Percentiles rank a stretch among this genome's conserved stretches.
phyloP scores from a whole-genome alignment of 2,329 filamentous ascomycete genomes.

The Trichothecium sympodiale region DNA sequence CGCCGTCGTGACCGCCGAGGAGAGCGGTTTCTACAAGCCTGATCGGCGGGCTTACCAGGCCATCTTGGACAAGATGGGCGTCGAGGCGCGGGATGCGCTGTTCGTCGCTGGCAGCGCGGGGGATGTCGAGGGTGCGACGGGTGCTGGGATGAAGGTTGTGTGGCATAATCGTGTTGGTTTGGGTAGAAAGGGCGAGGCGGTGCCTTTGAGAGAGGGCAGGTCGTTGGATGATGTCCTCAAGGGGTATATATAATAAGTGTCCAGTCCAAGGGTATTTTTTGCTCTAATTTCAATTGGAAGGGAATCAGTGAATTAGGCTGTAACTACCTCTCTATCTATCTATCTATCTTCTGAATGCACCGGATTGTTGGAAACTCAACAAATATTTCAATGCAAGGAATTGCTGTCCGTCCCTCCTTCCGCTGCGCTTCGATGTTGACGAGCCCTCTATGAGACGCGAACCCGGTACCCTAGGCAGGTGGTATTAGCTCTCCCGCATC shows the following conservation, averaged over 20 bases:
- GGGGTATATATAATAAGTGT: slow-evolving; percentile 1
- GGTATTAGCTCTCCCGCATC: no score
- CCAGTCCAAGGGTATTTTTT: no score
- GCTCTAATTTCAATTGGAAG: no score
- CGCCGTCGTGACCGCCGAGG: slow-evolving; percentile 23
- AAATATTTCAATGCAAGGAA: no score
- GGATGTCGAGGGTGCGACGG: slow-evolving; percentile 25
- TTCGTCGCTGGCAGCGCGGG: slow-evolving; percentile 28
- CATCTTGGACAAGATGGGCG: slow-evolving; percentile 15
- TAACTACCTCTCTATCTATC: no score
- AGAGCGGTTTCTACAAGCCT: slow-evolving; percentile 28
- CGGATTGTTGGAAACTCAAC: no score
- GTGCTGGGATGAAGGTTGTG: slow-evolving; percentile 25
- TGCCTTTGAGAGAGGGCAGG: slow-evolving; percentile 11
- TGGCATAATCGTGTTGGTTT: slow-evolving; percentile 25
- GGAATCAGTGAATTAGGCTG: no score
- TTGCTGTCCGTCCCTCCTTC: no score
- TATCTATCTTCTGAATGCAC: no score
- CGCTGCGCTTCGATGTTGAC: no score
- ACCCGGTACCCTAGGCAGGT: no score
- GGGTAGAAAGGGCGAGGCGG: slow-evolving; percentile 12
- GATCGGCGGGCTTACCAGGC: slow-evolving; percentile 18
- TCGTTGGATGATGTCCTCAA: slow-evolving; percentile 11
- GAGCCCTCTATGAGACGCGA: no score
- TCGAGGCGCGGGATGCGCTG: slow-evolving; percentile 15